Base-by-base conservation (phyloP, 106 monocot species). In the Amphibolis antarctica region DNA sequence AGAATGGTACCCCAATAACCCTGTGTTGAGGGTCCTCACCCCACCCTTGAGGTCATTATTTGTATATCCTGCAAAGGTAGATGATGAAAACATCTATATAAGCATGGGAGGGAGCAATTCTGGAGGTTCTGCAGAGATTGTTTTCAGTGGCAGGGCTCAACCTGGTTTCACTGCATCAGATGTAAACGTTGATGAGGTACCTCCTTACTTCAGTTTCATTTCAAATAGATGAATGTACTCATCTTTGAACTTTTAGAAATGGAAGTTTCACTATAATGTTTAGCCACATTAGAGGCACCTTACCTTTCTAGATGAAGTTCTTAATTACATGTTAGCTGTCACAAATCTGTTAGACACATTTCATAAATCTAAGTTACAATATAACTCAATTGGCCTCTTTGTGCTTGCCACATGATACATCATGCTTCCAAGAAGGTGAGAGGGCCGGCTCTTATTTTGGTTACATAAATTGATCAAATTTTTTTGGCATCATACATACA, bases 1-100 rank as follows among this genome's bases (percentile, higher is more conserved):
- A 66, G 86, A 89, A 5, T 96, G 94, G 94, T 96, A 96, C 67
- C 89, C 89, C 0, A 96, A 96, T 36, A 96, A 96, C 57, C 86
- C 89, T 45, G 84, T 96, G 15, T 44, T 96, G 26, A 81, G 94
- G 72, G 74, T 62, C 58, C 86, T 96, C 28, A 96, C 94, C 22
- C 94, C 94, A 28, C 57, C 82, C 26, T 63, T 96, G 78, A 82
- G 86, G 75, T 71, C 55, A 44, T 76, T 94, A 4, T 86, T 75
- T 68, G 78, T 86, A 6, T 96, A 84, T 63, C 86, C 86, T 43
- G 76, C 75, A 45, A 96, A 90, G 77, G 69, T 28, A 28, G 94
- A 90, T 53, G 71, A 50, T 0, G 82, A 96, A 10, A 89, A 90
- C 66, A 86, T 96, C 48, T 90, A 82, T 25, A 82, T 96, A 46